Evolutionary conservation across 2,329 filamentous ascomycete genomes (phyloP), one percentile per base, ranked within the genome.

Genomic region (Amauroascus verrucosus): DNA sequence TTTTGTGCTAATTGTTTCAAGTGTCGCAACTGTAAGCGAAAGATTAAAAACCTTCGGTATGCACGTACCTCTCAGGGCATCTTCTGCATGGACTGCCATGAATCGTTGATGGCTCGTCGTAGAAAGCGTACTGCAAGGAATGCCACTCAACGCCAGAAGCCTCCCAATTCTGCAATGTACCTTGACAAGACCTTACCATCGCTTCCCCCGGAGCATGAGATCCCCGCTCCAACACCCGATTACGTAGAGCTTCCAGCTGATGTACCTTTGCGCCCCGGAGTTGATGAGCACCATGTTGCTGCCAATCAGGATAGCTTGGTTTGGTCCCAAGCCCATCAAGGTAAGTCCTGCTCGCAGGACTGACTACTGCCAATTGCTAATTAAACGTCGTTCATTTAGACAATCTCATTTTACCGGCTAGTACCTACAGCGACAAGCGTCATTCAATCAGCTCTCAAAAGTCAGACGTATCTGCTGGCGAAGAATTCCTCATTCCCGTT

Each of bases 81-180:
- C 62, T 97, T 98, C 67, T 98, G 93, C 74, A 98, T 98, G 93
- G 89, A 85, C 65, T 98, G 93, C 68, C 93, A 98, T 66, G 93
- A 98, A 71, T 93, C 88, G 26, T 73, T 98, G 51, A 97, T 97
- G 89, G 88, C 64, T 96, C 97, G 73, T 64, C 80, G 88, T 64
- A 82, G 84, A 66, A 96, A 90, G 73, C 83, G 50, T 76, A 79
- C 40, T 26, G 63, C 61, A 55, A 67, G 60, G 53, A 60, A 60
- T 57, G 54, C 61, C 32, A 55, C 62, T 45, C 59, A 58, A 37
- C 60, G 65, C 45, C 60, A 61, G 48, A 61, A 66, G 59, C 47
- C 58, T 56, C 57, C 58, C 20, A 57, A 41, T 22, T 37, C 56
- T 56, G 60, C 58, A 18, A 81, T 83, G 74, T 83, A 88, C 57